phyloP scores from a whole-genome alignment of 768 basidiomycete species.

The Phylloporus sp. region DNA sequence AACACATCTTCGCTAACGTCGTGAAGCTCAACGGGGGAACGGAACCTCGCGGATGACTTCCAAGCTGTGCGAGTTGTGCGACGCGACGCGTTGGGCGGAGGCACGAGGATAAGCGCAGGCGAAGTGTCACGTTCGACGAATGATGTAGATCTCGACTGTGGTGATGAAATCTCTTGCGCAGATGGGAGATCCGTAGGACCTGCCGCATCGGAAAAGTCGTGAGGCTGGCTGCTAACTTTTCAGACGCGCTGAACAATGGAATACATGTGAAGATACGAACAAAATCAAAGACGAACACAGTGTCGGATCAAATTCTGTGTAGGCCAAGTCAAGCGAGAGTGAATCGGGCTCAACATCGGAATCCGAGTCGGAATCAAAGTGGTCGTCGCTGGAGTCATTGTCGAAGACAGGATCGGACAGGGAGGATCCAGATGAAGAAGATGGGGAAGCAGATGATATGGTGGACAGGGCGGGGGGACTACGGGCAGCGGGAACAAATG shows the following conservation, averaged over 20 bases:
- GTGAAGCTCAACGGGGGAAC: not conserved
- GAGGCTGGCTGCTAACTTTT: conserved; percentile 17
- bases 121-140: not conserved
- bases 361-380: conserved; percentile 27
- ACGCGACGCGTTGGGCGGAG: conserved; percentile 1
- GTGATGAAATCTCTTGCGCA: conserved; percentile 1
- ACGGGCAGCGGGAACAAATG: conserved; percentile 16
- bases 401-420: conserved; percentile 16
- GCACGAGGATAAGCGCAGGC: not conserved
- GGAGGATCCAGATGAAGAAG: conserved; percentile 22
- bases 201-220: not conserved
- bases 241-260: conserved; percentile 9
- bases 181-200: conserved; percentile 12
- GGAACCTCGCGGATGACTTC: conserved; percentile 1
- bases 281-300: conserved; percentile 19
- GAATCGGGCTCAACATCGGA: conserved; percentile 27
- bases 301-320: conserved; percentile 4
- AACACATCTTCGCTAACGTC: conserved; percentile 29
- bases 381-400: conserved; percentile 24
- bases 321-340: conserved; percentile 14
- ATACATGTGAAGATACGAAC: conserved; percentile 13
- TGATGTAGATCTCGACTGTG: conserved; percentile 2
- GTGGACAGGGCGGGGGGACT: conserved; percentile 22
- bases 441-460: conserved; percentile 27
- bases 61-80: conserved; percentile 15